A percentile compares a stretch with the other conserved stretches of the same genome.
These are phyloP conservation scores for Manihot esculenta DNA, from an alignment of 441 rosid genomes.

Conservation along the genomic window DNA sequence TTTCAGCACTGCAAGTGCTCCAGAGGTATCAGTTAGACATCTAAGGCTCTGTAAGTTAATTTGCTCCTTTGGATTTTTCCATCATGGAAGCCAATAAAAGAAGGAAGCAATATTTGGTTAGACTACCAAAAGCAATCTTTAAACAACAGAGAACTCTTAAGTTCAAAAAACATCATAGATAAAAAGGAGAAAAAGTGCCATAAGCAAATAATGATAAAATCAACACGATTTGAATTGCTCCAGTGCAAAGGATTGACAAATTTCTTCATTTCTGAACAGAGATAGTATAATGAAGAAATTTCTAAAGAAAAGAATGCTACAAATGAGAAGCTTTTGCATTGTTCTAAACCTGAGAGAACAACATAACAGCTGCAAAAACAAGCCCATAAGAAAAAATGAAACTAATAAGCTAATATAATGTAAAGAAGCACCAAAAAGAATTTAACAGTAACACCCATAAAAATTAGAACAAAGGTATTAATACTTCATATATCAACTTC, in stretches of 20 bases:
- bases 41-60: neutral
- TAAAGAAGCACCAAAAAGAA: neutral
- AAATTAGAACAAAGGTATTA: neutral
- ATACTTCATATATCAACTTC: neutral
- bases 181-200: neutral
- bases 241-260: neutral
- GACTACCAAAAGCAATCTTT: neutral
- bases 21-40: neutral
- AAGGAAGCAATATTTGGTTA: no score
- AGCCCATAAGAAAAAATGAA: neutral
- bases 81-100: neutral
- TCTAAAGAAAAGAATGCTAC: neutral
- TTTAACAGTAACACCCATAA: neutral
- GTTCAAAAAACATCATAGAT: neutral
- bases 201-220: neutral
- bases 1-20: neutral
- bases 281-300: neutral
- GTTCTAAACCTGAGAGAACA: neutral
- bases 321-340: neutral
- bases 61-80: neutral
- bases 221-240: neutral
- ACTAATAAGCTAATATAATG: neutral
- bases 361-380: neutral
- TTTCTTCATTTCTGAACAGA: neutral
- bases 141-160: neutral